Evolutionary conservation across 257 asterid genomes (phyloP).

Genomic region (Pogostemon cablin): DNA sequence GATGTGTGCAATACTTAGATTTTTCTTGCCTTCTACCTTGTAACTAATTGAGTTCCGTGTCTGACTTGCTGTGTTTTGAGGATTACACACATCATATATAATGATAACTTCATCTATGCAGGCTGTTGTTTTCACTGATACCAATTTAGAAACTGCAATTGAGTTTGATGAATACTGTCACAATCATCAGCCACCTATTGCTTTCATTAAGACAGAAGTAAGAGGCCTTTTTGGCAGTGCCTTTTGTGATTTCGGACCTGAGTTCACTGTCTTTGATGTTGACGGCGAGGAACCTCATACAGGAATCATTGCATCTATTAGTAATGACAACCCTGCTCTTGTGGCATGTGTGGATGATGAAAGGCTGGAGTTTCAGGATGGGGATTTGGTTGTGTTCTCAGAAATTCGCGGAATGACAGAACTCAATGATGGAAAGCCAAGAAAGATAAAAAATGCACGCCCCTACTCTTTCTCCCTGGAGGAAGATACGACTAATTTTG

Average conservation of each 20-base stretch:
- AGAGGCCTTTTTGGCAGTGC: conserved; percentile 86
- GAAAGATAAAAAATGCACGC: conserved; percentile 69
- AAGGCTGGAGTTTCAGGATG: conserved; percentile 94
- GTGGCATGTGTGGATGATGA: conserved; percentile 94
- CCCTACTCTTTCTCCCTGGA: conserved; percentile 85
- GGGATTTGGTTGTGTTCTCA: conserved; percentile 86
- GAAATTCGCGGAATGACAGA: conserved; percentile 87
- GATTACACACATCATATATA: background rate
- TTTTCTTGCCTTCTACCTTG: background rate
- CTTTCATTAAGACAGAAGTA: conserved; percentile 87
- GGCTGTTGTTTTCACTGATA: conserved; percentile 91
- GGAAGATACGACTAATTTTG: conserved; percentile 77
- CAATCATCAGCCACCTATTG: conserved; percentile 85
- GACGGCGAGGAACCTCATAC: conserved; percentile 97
- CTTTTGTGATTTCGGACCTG: conserved; percentile 93
- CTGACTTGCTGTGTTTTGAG: background rate
- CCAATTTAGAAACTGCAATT: conserved; percentile 56
- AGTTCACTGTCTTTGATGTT: conserved; percentile 82
- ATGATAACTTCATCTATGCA: conserved; percentile 38
- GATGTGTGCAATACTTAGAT: background rate
- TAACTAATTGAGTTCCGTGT: background rate
- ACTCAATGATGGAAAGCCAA: conserved; percentile 94
- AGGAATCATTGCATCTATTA: conserved; percentile 86
- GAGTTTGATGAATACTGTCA: conserved; percentile 85
- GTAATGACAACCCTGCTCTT: conserved; percentile 83